Conservation (phyloP, 78 protist genomes). For the Dictyostelium capitatum region DNA sequence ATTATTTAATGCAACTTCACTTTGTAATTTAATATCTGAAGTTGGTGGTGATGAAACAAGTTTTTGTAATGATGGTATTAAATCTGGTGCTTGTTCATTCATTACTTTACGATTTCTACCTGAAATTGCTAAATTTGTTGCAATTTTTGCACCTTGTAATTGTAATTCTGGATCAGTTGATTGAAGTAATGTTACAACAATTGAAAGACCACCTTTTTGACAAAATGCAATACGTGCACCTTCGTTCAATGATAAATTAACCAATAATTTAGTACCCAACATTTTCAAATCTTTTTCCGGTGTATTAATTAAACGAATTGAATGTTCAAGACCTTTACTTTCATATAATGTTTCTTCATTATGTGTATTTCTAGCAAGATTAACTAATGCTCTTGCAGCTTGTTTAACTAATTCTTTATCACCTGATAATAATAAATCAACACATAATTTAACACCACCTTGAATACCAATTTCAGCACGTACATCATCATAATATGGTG, state of each 20-base stretch:
- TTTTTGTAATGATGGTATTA: conserved; percentile 35
- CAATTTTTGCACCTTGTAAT: conserved; percentile 72
- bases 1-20: conserved; percentile 59
- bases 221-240: conserved; percentile 65
- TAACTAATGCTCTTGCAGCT: conserved; percentile 70
- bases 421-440: conserved; percentile 21
- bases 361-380: conserved; percentile 70
- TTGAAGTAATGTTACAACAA: conserved; percentile 6
- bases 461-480: conserved; percentile 66
- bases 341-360: conserved; percentile 66
- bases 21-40: conserved; percentile 41
- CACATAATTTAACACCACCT: conserved; percentile 64
- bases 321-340: conserved; percentile 67
- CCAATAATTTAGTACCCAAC: conserved; percentile 75
- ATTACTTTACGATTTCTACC: conserved; percentile 80
- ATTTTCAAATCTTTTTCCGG: conserved; percentile 66
- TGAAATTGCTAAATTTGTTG: conserved; percentile 56
- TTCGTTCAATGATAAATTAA: conserved; percentile 67
- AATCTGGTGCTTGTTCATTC: conserved; percentile 61
- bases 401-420: conserved; percentile 72
- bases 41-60: not conserved
- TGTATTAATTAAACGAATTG: conserved; percentile 40
- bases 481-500: conserved; percentile 80
- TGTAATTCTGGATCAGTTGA: conserved; percentile 58
- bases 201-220: conserved; percentile 73